Conservation (phyloP, 1,284 basidiomycete species). For the Sanghuangporus weigelae region DNA sequence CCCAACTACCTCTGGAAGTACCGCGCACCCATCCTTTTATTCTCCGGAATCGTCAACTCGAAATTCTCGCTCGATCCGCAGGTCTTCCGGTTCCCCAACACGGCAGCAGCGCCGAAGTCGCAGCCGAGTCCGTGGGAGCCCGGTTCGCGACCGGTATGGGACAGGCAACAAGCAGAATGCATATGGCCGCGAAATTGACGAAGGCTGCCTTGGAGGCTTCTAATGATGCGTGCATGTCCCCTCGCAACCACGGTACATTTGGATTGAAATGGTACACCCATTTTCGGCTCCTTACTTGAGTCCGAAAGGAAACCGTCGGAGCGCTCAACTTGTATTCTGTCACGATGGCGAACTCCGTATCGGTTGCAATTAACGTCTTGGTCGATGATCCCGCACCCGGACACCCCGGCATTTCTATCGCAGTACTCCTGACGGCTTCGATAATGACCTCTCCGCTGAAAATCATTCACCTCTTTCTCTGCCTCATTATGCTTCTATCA, state of each 20-base stretch:
- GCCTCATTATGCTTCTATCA: too few species aligned
- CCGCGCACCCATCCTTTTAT: background rate
- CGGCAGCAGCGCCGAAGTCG: background rate
- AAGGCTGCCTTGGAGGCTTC: slow-evolving; percentile 15
- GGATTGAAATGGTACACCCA: background rate
- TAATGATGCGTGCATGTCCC: background rate
- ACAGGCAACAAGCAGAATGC: background rate
- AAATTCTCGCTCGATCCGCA: background rate
- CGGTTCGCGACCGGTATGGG: background rate
- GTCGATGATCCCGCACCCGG: too few species aligned
- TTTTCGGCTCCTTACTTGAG: background rate
- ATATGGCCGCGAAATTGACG: background rate
- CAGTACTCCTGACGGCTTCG: too few species aligned
- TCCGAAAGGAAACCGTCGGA: background rate
- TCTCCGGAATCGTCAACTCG: background rate
- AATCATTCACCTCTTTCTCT: too few species aligned
- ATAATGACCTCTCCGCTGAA: too few species aligned
- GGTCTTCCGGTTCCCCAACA: background rate
- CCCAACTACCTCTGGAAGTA: background rate
- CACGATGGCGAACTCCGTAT: too few species aligned
- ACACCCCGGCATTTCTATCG: too few species aligned
- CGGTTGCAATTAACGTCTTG: too few species aligned
- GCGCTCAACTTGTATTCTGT: background rate
- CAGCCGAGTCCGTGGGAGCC: background rate
- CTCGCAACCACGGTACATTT: background rate